Conservation (phyloP, 352 stramenopile genomes). For the Phytophthora litchii region DNA sequence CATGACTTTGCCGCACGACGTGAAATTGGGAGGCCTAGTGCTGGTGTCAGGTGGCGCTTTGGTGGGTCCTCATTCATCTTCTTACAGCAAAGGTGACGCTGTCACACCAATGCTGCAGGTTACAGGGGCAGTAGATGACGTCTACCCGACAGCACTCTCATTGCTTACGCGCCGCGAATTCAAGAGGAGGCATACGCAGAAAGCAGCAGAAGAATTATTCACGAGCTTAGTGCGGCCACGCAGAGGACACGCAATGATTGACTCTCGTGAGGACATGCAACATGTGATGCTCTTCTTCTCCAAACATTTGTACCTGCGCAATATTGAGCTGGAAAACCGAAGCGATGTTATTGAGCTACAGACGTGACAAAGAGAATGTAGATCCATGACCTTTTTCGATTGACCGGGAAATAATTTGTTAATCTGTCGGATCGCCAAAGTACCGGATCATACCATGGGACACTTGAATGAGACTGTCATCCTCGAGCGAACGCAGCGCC, state of each 20-base stretch:
- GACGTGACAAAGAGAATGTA: slow-evolving; percentile 13
- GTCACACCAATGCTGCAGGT: slow-evolving; percentile 58
- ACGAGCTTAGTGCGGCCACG: slow-evolving; percentile 16
- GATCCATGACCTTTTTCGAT: slow-evolving; percentile 8
- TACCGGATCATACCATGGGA: slow-evolving; percentile 88
- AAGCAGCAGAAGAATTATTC: slow-evolving; percentile 39
- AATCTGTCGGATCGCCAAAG: slow-evolving; percentile 57
- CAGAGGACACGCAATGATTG: slow-evolving; percentile 66
- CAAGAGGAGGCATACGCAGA: slow-evolving; percentile 13
- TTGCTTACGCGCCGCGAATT: slow-evolving; percentile 27
- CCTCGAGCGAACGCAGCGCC: slow-evolving; percentile 89
- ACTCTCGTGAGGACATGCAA: slow-evolving; percentile 54
- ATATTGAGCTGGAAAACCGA: slow-evolving; percentile 52
- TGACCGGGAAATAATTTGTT: slow-evolving; percentile 12
- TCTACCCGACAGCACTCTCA: slow-evolving; percentile 47
- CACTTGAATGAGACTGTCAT: slow-evolving; percentile 93
- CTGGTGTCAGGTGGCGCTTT: slow-evolving; percentile 56
- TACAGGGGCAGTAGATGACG: slow-evolving; percentile 36
- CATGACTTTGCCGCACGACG: slow-evolving; percentile 38
- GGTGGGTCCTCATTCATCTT: slow-evolving; percentile 33
- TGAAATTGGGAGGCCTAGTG: slow-evolving; percentile 56
- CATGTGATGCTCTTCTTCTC: slow-evolving; percentile 70
- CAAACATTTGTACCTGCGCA: slow-evolving; percentile 51
- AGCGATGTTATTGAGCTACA: slow-evolving; percentile 68
- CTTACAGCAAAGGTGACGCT: slow-evolving; percentile 7